Conservation (phyloP, 768 basidiomycete genomes). For the Vishniacozyma victoriae region DNA sequence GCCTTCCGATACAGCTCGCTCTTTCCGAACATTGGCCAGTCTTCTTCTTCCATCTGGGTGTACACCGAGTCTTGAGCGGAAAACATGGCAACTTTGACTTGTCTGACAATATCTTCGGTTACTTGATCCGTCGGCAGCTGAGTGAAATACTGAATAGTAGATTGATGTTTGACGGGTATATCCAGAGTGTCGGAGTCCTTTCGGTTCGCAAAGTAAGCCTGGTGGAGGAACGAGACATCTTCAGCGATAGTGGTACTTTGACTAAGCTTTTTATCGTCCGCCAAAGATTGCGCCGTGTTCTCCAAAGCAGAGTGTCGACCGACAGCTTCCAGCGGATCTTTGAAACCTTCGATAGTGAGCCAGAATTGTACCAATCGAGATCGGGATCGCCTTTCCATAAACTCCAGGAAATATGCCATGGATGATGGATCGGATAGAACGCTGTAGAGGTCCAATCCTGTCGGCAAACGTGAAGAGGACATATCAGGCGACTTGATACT, state of each 20-base stretch:
- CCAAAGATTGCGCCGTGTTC: constrained; percentile 54
- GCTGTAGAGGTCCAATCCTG: constrained; percentile 12
- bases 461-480: too few relatives aligned
- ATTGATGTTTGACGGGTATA: constrained; percentile 66
- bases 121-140: constrained; percentile 48
- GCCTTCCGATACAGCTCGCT: constrained; percentile 92
- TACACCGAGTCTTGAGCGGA: constrained; percentile 79
- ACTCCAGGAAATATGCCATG: constrained; percentile 95
- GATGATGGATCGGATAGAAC: constrained; percentile 83
- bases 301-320: constrained; percentile 53
- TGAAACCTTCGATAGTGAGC: constrained; percentile 95
- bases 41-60: constrained; percentile 74
- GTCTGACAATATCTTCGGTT: constrained; percentile 58
- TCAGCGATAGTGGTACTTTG: constrained; percentile 59
- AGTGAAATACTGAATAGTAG: constrained; percentile 62
- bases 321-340: constrained; percentile 79
- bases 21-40: constrained; percentile 79
- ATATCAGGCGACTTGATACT: background rate
- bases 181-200: constrained; percentile 48
- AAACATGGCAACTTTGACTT: constrained; percentile 60
- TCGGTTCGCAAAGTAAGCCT: constrained; percentile 70
- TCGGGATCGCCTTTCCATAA: constrained; percentile 83
- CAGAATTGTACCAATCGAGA: constrained; percentile 91
- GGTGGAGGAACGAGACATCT: constrained; percentile 82
- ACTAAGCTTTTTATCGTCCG: constrained; percentile 44